Evolutionary conservation across 2,329 filamentous ascomycete species (phyloP).

Genomic region (Sporothrix brunneoviolacea): DNA sequence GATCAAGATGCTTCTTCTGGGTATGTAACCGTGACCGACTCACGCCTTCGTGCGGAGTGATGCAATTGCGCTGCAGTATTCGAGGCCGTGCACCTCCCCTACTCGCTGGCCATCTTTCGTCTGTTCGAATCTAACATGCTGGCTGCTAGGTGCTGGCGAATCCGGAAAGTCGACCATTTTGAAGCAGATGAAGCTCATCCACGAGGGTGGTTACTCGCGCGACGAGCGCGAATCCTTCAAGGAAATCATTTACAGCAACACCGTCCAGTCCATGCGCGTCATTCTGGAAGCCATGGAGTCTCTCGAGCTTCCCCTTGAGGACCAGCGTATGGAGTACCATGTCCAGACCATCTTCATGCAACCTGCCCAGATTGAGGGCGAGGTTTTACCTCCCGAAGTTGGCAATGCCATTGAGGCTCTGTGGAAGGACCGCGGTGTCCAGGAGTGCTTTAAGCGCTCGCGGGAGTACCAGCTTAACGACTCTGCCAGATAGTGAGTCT

Average conservation of each 20-base stretch:
- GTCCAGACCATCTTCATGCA: constrained; percentile 99
- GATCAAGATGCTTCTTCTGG: constrained; percentile 99
- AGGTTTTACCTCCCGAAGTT: constrained; percentile 88
- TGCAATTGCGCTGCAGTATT: too few relatives aligned
- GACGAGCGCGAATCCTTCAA: constrained; percentile 69
- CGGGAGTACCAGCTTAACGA: constrained; percentile 96
- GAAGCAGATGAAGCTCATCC: constrained; percentile 98
- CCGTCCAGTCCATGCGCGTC: constrained; percentile 62
- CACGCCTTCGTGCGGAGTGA: too few relatives aligned
- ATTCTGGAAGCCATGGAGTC: constrained; percentile 65
- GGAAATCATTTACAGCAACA: constrained; percentile 66
- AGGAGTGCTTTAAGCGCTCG: constrained; percentile 92
- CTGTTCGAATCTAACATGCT: background rate
- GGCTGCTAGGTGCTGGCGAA: constrained; percentile 73
- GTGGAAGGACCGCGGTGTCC: constrained; percentile 88
- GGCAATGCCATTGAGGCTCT: constrained; percentile 86
- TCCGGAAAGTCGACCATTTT: constrained; percentile 91
- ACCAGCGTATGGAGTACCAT: constrained; percentile 91
- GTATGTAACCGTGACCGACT: constrained; percentile 46
- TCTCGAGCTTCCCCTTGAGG: constrained; percentile 73
- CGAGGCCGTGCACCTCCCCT: too few relatives aligned
- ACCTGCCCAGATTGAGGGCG: constrained; percentile 91
- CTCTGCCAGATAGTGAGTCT: constrained; percentile 76
- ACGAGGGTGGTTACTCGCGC: constrained; percentile 96
- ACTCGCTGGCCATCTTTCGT: background rate